These are phyloP conservation scores for Euphrasia arctica DNA, from an alignment of 305 asterid species.

Conservation along the genomic window DNA sequence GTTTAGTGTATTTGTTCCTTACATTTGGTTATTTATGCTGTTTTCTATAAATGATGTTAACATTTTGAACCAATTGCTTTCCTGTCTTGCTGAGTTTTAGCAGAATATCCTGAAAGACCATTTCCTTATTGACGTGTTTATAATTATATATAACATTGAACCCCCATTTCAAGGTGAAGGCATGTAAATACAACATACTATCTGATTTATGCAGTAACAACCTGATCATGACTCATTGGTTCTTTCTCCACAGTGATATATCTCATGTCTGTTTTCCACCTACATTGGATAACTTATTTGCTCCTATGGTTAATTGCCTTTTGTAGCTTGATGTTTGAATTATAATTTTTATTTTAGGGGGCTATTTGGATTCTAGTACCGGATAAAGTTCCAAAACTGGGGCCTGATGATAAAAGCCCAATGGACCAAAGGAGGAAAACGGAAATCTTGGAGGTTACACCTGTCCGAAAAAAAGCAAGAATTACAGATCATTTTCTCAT, in stretches of 20 bases:
- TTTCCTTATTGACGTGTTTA: too few species aligned
- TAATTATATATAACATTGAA: too few species aligned
- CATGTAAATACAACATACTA: too few species aligned
- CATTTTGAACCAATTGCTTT: too few species aligned
- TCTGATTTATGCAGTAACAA: too few species aligned
- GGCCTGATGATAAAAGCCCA: slow-evolving; percentile 41
- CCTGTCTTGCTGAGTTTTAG: background rate
- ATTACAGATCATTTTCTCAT: slow-evolving; percentile 54
- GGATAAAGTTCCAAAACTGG: slow-evolving; percentile 52
- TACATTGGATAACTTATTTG: too few species aligned
- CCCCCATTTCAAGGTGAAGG: too few species aligned
- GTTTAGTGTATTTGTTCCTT: background rate
- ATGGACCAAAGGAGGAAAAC: slow-evolving; percentile 60
- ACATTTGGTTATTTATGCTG: background rate
- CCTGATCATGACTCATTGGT: too few species aligned
- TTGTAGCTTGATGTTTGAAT: background rate
- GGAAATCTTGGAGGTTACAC: slow-evolving; percentile 69
- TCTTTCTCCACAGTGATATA: too few species aligned
- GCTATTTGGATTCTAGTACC: slow-evolving; percentile 73
- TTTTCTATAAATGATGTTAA: background rate
- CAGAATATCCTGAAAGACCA: too few species aligned
- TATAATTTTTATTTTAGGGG: slow-evolving; percentile 50
- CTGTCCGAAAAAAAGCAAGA: slow-evolving; percentile 60
- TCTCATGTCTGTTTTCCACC: too few species aligned
- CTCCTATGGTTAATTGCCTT: background rate